Evolutionary conservation across 495 filamentous ascomycete genomes (phyloP).

Genomic region (Articulospora tetracladia): DNA sequence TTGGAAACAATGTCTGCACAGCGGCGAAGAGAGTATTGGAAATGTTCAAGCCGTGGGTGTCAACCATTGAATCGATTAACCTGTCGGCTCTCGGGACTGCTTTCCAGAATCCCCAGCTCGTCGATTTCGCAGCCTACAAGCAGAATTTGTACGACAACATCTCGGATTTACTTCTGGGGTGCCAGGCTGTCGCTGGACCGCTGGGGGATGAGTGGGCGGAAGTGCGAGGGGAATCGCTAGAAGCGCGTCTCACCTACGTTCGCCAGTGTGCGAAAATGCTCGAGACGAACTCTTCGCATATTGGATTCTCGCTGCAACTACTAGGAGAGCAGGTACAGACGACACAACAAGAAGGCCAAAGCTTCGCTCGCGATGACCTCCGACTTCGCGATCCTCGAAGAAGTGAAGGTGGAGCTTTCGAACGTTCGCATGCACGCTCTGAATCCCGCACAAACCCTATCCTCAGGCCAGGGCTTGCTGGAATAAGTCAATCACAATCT

Average conservation of each 20-base stretch:
- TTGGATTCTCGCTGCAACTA: constrained; percentile 81
- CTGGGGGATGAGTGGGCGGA: constrained; percentile 95
- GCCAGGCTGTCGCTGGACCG: constrained; percentile 83
- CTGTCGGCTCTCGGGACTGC: constrained; percentile 67
- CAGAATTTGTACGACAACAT: constrained; percentile 90
- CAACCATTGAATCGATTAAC: constrained; percentile 83
- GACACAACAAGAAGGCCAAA: constrained; percentile 39
- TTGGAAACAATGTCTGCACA: constrained; percentile 71
- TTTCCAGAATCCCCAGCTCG: constrained; percentile 78
- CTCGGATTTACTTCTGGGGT: constrained; percentile 80
- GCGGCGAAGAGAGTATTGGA: constrained; percentile 76
- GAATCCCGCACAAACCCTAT: constrained; percentile 35
- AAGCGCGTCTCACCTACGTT: constrained; percentile 78
- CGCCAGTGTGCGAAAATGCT: constrained; percentile 70
- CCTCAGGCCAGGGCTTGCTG: constrained; percentile 21
- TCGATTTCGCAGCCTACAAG: constrained; percentile 86
- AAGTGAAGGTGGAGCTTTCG: constrained; percentile 41
- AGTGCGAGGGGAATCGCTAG: constrained; percentile 83
- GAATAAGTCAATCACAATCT: constrained; percentile 54
- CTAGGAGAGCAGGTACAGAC: constrained; percentile 72
- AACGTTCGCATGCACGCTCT: constrained; percentile 41
- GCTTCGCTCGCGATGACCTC: constrained; percentile 34
- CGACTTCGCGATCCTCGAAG: constrained; percentile 36
- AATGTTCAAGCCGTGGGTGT: constrained; percentile 81
- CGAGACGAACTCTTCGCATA: constrained; percentile 80